These are phyloP conservation scores for Lophiotrema nucula DNA, from an alignment of 495 filamentous ascomycete genomes.

Conservation along the genomic window DNA sequence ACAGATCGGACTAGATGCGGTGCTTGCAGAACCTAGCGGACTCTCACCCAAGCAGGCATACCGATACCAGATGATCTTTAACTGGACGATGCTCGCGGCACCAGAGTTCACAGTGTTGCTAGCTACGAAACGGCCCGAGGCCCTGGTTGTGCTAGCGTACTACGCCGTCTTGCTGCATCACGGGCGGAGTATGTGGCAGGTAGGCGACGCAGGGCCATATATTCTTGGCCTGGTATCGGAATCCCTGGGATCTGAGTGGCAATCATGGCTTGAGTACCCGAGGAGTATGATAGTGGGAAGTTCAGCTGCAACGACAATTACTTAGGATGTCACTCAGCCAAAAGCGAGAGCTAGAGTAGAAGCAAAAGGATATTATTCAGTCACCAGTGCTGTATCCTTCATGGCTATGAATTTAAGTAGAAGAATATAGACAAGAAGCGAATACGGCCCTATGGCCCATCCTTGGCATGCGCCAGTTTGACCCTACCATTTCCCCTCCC, in stretches of 20 bases:
- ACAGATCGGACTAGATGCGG: constrained; percentile 41
- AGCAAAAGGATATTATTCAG: too few species aligned
- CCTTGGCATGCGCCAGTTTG: too few species aligned
- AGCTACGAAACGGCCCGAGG: constrained; percentile 24
- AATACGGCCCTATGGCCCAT: too few species aligned
- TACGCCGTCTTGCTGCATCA: constrained; percentile 40
- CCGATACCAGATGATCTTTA: constrained; percentile 41
- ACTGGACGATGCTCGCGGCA: constrained; percentile 37
- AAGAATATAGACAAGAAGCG: too few species aligned
- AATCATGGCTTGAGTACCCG: constrained; percentile 12
- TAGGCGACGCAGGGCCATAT: constrained; percentile 38
- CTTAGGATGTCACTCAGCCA: too few species aligned
- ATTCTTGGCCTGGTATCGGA: constrained; percentile 41
- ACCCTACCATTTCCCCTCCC: too few species aligned
- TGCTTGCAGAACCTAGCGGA: constrained; percentile 8
- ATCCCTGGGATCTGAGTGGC: constrained; percentile 42
- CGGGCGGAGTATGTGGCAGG: constrained; percentile 29
- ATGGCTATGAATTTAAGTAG: too few species aligned
- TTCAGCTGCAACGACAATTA: too few species aligned
- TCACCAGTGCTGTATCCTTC: too few species aligned
- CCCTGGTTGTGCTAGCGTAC: constrained; percentile 38
- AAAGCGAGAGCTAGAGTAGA: too few species aligned
- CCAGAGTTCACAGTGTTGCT: constrained; percentile 36
- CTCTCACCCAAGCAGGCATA: neutral
- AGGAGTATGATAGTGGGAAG: neutral